phyloP scores from a whole-genome alignment of 2,329 filamentous ascomycete genomes.

The Beauveria pseudobassiana region DNA sequence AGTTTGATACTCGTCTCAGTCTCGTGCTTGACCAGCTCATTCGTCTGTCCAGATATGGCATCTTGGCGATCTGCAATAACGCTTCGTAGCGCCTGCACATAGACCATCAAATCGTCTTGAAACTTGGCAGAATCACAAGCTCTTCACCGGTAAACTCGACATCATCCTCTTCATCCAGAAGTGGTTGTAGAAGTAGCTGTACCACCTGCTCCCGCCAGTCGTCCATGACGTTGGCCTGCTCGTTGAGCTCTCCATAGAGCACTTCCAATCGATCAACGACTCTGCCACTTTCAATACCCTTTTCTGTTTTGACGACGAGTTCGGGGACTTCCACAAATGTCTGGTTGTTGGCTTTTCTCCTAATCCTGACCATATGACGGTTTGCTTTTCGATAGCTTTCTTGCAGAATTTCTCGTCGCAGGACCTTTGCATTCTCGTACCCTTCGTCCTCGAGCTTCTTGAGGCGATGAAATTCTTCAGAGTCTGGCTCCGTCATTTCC shows the following conservation, averaged over 20 bases:
- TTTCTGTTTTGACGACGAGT: conserved; percentile 39
- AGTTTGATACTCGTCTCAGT: conserved; percentile 51
- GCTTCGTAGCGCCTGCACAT: conserved; percentile 70
- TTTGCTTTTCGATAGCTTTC: conserved; percentile 34
- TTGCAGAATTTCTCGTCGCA: conserved; percentile 72
- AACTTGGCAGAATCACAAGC: conserved; percentile 78
- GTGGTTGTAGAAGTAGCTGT: conserved; percentile 61
- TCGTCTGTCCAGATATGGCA: conserved; percentile 69
- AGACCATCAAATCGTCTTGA: conserved; percentile 84
- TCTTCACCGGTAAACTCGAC: conserved; percentile 79
- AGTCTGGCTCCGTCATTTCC: conserved; percentile 55
- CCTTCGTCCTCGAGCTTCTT: conserved; percentile 63
- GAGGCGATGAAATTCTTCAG: conserved; percentile 56
- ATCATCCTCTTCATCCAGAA: conserved; percentile 74
- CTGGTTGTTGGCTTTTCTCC: conserved; percentile 42
- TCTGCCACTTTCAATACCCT: conserved; percentile 65
- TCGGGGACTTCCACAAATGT: conserved; percentile 57
- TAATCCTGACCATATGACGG: conserved; percentile 55
- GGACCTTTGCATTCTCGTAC: conserved; percentile 70
- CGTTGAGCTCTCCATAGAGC: conserved; percentile 60
- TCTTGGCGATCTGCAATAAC: conserved; percentile 72
- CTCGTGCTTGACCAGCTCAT: conserved; percentile 68
- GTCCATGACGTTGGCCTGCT: conserved; percentile 62
- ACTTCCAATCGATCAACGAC: conserved; percentile 59
- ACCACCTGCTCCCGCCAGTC: conserved; percentile 69